Evolutionary conservation across 139 green algal genomes (phyloP).

Genomic region (Pedinophyceae sp.): DNA sequence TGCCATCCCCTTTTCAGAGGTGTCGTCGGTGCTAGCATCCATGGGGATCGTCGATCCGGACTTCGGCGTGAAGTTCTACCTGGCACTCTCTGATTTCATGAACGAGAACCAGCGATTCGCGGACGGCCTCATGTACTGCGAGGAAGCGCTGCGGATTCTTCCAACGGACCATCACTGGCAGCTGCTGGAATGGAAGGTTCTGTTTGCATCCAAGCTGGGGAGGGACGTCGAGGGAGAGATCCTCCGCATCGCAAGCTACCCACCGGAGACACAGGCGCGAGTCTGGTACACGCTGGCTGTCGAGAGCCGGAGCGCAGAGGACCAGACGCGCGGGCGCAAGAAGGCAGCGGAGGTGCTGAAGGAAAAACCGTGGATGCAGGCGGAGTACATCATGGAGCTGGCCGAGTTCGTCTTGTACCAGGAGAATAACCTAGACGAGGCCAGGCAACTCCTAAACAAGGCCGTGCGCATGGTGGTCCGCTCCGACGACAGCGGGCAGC

Average conservation of each 20-base stretch:
- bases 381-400: background rate
- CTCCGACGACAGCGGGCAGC: background rate
- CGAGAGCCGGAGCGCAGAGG: too few relatives aligned
- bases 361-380: background rate
- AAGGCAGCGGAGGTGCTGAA: background rate
- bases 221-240: background rate
- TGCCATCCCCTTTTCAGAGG: background rate
- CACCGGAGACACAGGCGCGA: background rate
- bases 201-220: background rate
- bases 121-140: background rate
- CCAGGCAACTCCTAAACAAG: background rate
- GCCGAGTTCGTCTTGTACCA: background rate
- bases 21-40: background rate
- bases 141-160: background rate
- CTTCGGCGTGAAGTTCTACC: background rate
- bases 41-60: background rate
- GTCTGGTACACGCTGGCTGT: too few relatives aligned
- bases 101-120: background rate
- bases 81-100: background rate
- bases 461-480: background rate
- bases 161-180: background rate
- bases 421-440: background rate
- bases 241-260: background rate
- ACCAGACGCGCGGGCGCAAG: background rate
- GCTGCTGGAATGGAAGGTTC: background rate